Percentiles rank a stretch among this genome's conserved stretches.
phyloP scores from a whole-genome alignment of 2,329 filamentous ascomycete species.

The Aspergillus thermomutatus region DNA sequence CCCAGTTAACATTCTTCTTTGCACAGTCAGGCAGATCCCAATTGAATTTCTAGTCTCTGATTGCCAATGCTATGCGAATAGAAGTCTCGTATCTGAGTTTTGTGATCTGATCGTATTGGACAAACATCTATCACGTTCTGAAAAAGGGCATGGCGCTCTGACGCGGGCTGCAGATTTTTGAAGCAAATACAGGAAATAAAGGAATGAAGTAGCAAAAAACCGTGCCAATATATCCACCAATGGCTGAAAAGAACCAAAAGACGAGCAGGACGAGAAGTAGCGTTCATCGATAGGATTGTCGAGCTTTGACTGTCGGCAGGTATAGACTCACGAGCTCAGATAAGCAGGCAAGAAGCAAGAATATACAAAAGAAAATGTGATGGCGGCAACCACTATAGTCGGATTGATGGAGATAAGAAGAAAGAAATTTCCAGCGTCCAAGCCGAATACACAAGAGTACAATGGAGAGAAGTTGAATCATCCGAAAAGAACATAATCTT shows the following conservation, averaged over 20 bases:
- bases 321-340: neutral
- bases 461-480: neutral
- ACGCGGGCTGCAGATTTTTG: neutral
- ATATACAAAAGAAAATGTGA: neutral
- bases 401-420: neutral
- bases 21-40: neutral
- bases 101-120: neutral
- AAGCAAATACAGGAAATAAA: neutral
- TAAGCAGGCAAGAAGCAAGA: neutral
- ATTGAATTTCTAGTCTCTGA: neutral
- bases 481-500: neutral
- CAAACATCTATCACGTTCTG: neutral
- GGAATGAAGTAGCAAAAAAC: neutral
- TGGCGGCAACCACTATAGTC: neutral
- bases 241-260: neutral
- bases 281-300: neutral
- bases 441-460: neutral
- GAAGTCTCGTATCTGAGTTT: neutral
- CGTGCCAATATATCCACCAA: neutral
- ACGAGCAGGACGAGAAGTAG: neutral
- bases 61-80: neutral
- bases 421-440: constrained; percentile 1
- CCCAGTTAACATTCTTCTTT: neutral
- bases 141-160: neutral
- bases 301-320: neutral